Conservation (phyloP, 2,329 filamentous ascomycete genomes). For the Fusarium sterilihyphosum region DNA sequence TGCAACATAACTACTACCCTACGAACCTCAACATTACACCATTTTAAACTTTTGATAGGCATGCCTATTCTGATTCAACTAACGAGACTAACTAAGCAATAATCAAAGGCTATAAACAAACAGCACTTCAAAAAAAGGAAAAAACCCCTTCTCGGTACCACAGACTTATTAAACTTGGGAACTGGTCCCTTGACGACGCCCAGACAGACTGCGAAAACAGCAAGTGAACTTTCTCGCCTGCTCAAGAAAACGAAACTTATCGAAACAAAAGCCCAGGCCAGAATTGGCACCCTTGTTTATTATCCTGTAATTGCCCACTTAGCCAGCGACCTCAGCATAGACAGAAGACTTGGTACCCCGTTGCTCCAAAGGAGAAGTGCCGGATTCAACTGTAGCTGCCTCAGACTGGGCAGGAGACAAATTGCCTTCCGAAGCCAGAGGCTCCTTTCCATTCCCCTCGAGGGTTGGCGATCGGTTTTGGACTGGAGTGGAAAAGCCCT, state of each 20-base stretch:
- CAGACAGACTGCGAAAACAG: background rate
- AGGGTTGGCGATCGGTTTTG: slow-evolving; percentile 38
- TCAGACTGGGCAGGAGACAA: slow-evolving; percentile 25
- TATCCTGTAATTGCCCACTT: background rate
- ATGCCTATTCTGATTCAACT: slow-evolving; percentile 23
- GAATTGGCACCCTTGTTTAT: background rate
- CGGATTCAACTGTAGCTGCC: slow-evolving; percentile 16
- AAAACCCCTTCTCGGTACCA: background rate
- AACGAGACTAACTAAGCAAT: slow-evolving; percentile 1
- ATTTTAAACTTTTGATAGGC: background rate
- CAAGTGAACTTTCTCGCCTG: slow-evolving; percentile 2
- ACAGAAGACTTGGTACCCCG: slow-evolving; percentile 25
- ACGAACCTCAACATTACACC: background rate
- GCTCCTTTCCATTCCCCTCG: slow-evolving; percentile 44
- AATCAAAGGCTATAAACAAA: slow-evolving; percentile 27
- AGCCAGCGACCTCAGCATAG: slow-evolving; percentile 31
- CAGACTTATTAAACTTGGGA: background rate
- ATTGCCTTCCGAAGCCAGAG: slow-evolving; percentile 10
- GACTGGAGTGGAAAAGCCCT: slow-evolving; percentile 42
- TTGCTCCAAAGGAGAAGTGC: slow-evolving; percentile 6
- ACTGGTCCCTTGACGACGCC: background rate
- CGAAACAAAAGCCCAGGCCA: background rate
- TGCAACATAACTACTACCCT: background rate
- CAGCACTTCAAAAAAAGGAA: background rate
- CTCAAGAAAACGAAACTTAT: background rate